Conservation (phyloP, 1,284 basidiomycete genomes). For the Ustilago lituana region DNA sequence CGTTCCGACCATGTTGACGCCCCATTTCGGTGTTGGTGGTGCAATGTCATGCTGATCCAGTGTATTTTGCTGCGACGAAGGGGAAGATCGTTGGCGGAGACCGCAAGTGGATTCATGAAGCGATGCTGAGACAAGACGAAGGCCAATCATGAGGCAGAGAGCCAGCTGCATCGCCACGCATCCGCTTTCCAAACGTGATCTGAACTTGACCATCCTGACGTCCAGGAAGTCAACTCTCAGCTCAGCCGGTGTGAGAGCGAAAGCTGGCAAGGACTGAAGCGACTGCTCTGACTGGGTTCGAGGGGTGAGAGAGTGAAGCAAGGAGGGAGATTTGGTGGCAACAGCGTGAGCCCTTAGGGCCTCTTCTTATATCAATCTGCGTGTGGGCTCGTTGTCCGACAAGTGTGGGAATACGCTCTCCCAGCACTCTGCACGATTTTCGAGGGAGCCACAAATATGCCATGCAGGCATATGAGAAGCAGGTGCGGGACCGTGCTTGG, state of each 20-base stretch:
- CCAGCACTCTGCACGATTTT: neutral
- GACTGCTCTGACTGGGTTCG: too few relatives aligned
- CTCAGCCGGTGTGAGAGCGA: too few relatives aligned
- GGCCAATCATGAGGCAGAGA: constrained; percentile 16
- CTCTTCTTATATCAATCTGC: neutral
- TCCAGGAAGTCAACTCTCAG: neutral
- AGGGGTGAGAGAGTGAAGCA: too few relatives aligned
- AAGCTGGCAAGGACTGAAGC: too few relatives aligned
- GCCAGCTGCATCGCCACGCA: constrained; percentile 19
- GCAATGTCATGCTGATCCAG: constrained; percentile 3
- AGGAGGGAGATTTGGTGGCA: neutral
- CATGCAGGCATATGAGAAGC: constrained; percentile 11
- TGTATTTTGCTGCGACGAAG: neutral
- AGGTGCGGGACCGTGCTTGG: constrained; percentile 3
- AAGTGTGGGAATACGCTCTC: neutral
- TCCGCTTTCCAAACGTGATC: constrained; percentile 6
- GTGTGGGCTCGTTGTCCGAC: neutral
- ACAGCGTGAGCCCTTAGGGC: neutral
- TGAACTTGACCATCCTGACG: constrained; percentile 21
- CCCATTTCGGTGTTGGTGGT: constrained; percentile 5
- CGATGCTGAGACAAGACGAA: constrained; percentile 14
- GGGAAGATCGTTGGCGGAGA: neutral
- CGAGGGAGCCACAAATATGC: neutral
- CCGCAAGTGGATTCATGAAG: constrained; percentile 3
- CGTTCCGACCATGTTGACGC: neutral